Conservation (phyloP, 176 grass and related monocot genomes). For the Avena eriantha region DNA sequence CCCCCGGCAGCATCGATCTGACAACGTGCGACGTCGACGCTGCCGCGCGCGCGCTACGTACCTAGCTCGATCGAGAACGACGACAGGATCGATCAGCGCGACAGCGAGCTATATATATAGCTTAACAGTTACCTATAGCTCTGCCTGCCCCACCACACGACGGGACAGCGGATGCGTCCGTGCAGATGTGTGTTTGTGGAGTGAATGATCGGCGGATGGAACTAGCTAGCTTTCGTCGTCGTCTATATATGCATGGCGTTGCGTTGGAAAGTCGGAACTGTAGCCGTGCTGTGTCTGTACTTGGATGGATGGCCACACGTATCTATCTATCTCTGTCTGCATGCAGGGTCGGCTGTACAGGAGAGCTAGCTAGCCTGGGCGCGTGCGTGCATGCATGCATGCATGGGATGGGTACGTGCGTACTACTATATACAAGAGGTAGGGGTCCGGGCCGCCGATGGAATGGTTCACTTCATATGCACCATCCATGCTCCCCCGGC, state of each 20-base stretch:
- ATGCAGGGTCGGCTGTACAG: background rate
- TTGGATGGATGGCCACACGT: background rate
- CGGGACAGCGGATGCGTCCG: background rate
- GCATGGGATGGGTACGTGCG: conserved; percentile 4
- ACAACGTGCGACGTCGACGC: background rate
- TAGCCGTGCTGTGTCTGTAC: conserved; percentile 6
- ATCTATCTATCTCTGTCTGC: too few species aligned
- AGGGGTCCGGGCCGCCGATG: conserved; percentile 30
- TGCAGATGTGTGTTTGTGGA: background rate
- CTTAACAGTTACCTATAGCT: background rate
- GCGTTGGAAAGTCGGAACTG: background rate
- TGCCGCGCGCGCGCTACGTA: background rate
- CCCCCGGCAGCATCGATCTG: background rate
- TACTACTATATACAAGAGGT: background rate
- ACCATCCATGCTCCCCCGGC: background rate
- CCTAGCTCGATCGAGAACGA: background rate
- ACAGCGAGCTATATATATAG: background rate
- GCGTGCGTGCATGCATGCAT: background rate
- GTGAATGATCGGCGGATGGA: background rate
- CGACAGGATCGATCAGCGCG: background rate
- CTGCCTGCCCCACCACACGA: background rate
- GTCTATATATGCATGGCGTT: background rate
- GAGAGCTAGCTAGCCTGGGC: background rate
- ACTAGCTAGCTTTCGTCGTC: background rate
- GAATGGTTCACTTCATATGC: conserved; percentile 20